A percentile compares a stretch with the other conserved stretches of the same genome.
Conservation (phyloP, 108 stramenopile genomes). For the Nitzschia sp. region DNA sequence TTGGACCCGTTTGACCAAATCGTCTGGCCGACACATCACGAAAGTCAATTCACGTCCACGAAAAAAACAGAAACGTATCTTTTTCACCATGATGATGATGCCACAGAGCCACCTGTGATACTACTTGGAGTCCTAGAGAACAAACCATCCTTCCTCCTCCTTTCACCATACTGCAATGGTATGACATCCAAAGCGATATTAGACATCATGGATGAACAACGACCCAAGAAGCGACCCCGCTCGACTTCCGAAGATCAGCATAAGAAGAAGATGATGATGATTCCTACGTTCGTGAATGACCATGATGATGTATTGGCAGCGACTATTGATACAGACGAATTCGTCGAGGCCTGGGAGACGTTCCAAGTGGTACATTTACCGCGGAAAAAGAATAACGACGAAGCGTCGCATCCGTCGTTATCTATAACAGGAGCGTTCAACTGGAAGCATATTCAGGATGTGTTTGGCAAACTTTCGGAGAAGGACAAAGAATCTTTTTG, state of each 20-base stretch:
- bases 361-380: slow-evolving; percentile 1
- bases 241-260: background rate
- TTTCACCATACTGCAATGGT: no score
- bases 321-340: background rate
- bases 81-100: no score
- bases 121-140: no score
- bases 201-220: background rate
- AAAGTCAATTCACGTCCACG: no score
- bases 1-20: no score
- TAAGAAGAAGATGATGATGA: background rate
- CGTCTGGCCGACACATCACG: no score
- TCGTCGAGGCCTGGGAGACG: background rate
- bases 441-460: slow-evolving; percentile 20
- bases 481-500: slow-evolving; percentile 71
- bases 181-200: no score
- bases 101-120: no score
- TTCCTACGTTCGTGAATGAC: background rate
- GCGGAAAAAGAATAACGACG: background rate
- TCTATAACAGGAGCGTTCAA: background rate
- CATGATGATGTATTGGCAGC: background rate
- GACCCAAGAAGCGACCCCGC: slow-evolving; percentile 1
- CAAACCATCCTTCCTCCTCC: no score
- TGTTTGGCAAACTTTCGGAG: slow-evolving; percentile 47
- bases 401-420: slow-evolving; percentile 1
- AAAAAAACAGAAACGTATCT: no score